These are phyloP conservation scores for Zea luxurians DNA, from an alignment of 176 grass and related monocot species.

Conservation along the genomic window DNA sequence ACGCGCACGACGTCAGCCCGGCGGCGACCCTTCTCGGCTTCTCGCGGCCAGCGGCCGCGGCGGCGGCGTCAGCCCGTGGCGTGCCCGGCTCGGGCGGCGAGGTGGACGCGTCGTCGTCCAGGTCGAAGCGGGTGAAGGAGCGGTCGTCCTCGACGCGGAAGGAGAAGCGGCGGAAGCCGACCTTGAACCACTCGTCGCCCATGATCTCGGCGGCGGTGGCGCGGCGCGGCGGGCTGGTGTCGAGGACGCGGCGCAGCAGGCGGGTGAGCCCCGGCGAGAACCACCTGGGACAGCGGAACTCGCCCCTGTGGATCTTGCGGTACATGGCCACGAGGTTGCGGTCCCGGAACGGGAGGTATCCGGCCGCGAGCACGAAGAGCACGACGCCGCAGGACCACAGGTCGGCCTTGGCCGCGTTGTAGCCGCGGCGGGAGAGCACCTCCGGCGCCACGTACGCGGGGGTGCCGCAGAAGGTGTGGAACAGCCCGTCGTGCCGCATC, in stretches of 20 bases:
- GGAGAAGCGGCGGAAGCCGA: slow-evolving; percentile 72
- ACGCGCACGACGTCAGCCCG: slow-evolving; percentile 53
- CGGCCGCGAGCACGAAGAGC: slow-evolving; percentile 87
- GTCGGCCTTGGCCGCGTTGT: slow-evolving; percentile 76
- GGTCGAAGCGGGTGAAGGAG: slow-evolving; percentile 61
- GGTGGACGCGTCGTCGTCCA: slow-evolving; percentile 35
- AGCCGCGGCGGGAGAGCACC: slow-evolving; percentile 71
- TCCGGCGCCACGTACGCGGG: slow-evolving; percentile 96
- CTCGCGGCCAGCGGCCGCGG: neutral
- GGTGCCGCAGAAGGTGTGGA: slow-evolving; percentile 98
- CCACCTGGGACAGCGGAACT: slow-evolving; percentile 90
- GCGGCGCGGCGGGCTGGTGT: slow-evolving; percentile 64
- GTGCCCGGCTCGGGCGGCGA: slow-evolving; percentile 34
- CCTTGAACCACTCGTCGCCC: slow-evolving; percentile 84
- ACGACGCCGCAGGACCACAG: slow-evolving; percentile 96
- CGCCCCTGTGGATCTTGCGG: slow-evolving; percentile 89
- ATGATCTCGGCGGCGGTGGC: slow-evolving; percentile 71
- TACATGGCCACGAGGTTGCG: slow-evolving; percentile 84
- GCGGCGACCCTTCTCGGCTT: neutral
- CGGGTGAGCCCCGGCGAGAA: slow-evolving; percentile 66
- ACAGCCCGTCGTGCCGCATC: slow-evolving; percentile 76
- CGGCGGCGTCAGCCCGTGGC: slow-evolving; percentile 27
- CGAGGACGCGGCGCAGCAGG: slow-evolving; percentile 68
- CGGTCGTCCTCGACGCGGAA: slow-evolving; percentile 92
- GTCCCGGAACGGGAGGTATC: slow-evolving; percentile 85